Base-by-base conservation (phyloP, 805 yeast genomes). In the Wickerhamomyces tratensis region DNA sequence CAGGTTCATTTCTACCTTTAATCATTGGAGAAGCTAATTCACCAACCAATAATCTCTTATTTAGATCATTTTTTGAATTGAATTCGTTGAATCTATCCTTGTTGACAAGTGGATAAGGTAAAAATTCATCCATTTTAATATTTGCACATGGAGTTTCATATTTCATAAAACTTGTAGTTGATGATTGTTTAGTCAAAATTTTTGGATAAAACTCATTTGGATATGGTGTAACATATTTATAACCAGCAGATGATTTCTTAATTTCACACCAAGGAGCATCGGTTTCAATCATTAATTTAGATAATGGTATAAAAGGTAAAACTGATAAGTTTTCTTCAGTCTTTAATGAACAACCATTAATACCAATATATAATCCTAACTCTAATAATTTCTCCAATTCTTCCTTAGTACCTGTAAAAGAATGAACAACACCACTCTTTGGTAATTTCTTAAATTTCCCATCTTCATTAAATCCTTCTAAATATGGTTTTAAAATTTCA, bases 201-300 rank as follows among this genome's bases (percentile, higher is more conserved):
- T 57, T 49, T 1, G 85, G 85, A 48, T 77, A 80, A 43, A 66
- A 74, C 13, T 59, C 63, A 53, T 76, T 79, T 4, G 86, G 86
- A 47, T 76, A 74, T 8, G 64, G 54, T 0, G 77, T 62, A 30
- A 88, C 57, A 47, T 67, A 71, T 47, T 75, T 64, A 61, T 75
- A 77, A 13, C 93, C 74, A 3, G 87, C 86, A 58, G 87, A 96
- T 9, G 93, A 72, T 49, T 77, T 84, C 45, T 94, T 71, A 38
- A 93, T 77, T 56, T 89, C 98, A 65, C 99, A 93, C 98, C 98
- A 93, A 1, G 99, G 98, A 4, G 97, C 88, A 63, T 93, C 98
- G 0, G 97, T 91, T 58, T 93, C 99, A 9, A 93, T 73, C 71
- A 91, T 62, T 37, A 93, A 59, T 52, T 70, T 73, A 5, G 79